A percentile compares a stretch with the other conserved stretches of the same genome.
Evolutionary conservation across 140 eudicot species (phyloP).

Genomic region (Bidens hawaiensis): DNA sequence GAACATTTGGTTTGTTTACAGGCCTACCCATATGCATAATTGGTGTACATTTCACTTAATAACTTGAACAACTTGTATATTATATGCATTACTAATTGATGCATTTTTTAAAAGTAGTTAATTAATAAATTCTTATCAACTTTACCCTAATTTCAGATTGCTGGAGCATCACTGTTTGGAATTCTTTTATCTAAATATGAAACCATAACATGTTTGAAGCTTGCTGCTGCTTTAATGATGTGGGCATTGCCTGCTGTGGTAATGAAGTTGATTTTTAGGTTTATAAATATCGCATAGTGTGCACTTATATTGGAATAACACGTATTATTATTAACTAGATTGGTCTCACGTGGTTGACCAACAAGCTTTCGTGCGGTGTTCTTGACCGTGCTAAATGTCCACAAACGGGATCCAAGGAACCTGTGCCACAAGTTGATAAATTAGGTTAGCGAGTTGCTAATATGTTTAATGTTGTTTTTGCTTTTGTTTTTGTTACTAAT

Average conservation of each 20-base stretch:
- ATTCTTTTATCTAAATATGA: conserved; percentile 76
- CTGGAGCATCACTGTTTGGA: conserved; percentile 93
- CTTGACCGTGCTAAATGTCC: conserved; percentile 72
- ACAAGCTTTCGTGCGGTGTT: conserved; percentile 87
- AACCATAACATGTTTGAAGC: conserved; percentile 74
- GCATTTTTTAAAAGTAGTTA: neutral
- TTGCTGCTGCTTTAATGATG: conserved; percentile 83
- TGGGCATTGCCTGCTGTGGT: conserved; percentile 90
- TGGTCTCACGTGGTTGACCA: conserved; percentile 82
- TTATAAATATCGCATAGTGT: neutral
- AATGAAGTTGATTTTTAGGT: conserved; percentile 11
- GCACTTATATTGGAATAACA: conserved; percentile 2
- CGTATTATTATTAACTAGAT: conserved; percentile 31
- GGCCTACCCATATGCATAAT: neutral
- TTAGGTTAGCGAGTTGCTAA: conserved; percentile 39
- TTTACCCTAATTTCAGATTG: conserved; percentile 51
- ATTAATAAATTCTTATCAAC: neutral
- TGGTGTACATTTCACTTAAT: neutral
- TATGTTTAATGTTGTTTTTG: neutral
- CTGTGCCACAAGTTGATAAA: conserved; percentile 28
- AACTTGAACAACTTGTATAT: neutral
- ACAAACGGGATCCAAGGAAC: conserved; percentile 30
- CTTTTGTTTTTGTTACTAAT: neutral
- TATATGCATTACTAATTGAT: neutral
- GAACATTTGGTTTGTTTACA: no score